Percentiles rank a stretch among this genome's conserved stretches.
These are phyloP conservation scores for Lentinula guzmanii DNA, from an alignment of 768 basidiomycete genomes.

Conservation along the genomic window DNA sequence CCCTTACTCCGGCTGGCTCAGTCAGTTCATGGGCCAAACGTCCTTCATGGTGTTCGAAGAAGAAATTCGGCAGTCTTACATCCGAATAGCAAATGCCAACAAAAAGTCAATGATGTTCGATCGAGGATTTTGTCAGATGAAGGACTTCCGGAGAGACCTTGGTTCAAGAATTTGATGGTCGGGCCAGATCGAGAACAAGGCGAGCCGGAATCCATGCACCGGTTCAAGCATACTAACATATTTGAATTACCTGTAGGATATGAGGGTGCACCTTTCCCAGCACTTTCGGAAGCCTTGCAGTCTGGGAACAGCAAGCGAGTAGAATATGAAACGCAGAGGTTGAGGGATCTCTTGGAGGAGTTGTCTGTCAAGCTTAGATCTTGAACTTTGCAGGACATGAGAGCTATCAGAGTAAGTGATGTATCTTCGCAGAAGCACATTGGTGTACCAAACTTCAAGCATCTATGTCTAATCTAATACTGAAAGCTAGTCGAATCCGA, in stretches of 20 bases:
- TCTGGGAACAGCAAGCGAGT: slow-evolving; percentile 66
- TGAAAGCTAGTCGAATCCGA: too few relatives aligned
- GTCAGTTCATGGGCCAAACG: background rate
- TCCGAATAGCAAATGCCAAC: slow-evolving; percentile 56
- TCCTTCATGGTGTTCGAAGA: background rate
- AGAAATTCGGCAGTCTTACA: slow-evolving; percentile 49
- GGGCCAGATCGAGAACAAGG: slow-evolving; percentile 2
- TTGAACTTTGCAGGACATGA: background rate
- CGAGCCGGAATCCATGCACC: background rate
- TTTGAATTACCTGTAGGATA: slow-evolving; percentile 43
- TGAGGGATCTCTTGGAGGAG: slow-evolving; percentile 45
- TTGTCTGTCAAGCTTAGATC: slow-evolving; percentile 28
- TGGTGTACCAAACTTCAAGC: too few relatives aligned
- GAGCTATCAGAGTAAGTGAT: too few relatives aligned
- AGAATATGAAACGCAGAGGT: slow-evolving; percentile 50
- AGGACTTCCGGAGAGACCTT: slow-evolving; percentile 75
- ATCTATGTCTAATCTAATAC: background rate
- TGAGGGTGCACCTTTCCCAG: slow-evolving; percentile 81
- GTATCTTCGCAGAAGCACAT: too few relatives aligned
- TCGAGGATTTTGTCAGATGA: slow-evolving; percentile 73
- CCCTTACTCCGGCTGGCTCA: background rate
- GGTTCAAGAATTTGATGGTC: slow-evolving; percentile 37
- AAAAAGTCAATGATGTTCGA: slow-evolving; percentile 65
- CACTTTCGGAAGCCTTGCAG: slow-evolving; percentile 58
- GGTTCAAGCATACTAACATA: background rate